phyloP scores from a whole-genome alignment of 768 basidiomycete species.

The Artomyces pyxidatus region DNA sequence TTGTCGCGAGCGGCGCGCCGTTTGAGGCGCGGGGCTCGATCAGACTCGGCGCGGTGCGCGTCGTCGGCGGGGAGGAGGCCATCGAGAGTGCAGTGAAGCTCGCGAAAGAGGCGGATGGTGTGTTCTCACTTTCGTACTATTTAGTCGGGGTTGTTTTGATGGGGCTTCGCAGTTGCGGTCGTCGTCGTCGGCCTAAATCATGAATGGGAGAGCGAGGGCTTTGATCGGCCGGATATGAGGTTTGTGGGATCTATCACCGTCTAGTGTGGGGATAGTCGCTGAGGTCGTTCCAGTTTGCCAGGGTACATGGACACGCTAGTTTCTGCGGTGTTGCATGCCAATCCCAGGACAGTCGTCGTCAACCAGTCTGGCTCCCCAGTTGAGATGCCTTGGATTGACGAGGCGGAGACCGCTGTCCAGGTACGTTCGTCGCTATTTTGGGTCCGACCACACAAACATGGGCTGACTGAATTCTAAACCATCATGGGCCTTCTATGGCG shows the following conservation, averaged over 20 bases:
- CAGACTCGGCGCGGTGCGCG: slow-evolving; percentile 10
- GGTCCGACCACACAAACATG: not conserved
- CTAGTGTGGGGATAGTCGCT: not conserved
- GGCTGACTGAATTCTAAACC: not conserved
- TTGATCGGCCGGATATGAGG: slow-evolving; percentile 43
- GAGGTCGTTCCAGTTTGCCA: slow-evolving; percentile 31
- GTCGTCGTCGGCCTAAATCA: slow-evolving; percentile 49
- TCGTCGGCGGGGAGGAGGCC: slow-evolving; percentile 27
- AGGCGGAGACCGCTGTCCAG: slow-evolving; percentile 32
- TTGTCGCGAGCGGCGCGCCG: slow-evolving; percentile 23
- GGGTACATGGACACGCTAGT: slow-evolving; percentile 44
- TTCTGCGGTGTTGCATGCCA: slow-evolving; percentile 35
- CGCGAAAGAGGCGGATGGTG: slow-evolving; percentile 35
- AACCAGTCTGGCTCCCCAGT: slow-evolving; percentile 50
- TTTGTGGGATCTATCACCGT: slow-evolving; percentile 15
- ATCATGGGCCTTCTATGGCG: slow-evolving; percentile 41
- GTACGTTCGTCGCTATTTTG: slow-evolving; percentile 21
- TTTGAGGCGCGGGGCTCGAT: slow-evolving; percentile 18
- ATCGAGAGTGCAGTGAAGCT: slow-evolving; percentile 27
- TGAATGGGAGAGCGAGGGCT: slow-evolving; percentile 56
- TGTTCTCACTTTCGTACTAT: not conserved
- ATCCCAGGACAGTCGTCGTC: slow-evolving; percentile 47
- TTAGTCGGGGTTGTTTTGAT: not conserved
- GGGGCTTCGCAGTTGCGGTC: slow-evolving; percentile 27
- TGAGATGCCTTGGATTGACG: slow-evolving; percentile 46